A percentile compares a stretch with the other conserved stretches of the same genome.
Evolutionary conservation across 169 alveolate genomes (phyloP).

Genomic region (Toxoplasma gondii): DNA sequence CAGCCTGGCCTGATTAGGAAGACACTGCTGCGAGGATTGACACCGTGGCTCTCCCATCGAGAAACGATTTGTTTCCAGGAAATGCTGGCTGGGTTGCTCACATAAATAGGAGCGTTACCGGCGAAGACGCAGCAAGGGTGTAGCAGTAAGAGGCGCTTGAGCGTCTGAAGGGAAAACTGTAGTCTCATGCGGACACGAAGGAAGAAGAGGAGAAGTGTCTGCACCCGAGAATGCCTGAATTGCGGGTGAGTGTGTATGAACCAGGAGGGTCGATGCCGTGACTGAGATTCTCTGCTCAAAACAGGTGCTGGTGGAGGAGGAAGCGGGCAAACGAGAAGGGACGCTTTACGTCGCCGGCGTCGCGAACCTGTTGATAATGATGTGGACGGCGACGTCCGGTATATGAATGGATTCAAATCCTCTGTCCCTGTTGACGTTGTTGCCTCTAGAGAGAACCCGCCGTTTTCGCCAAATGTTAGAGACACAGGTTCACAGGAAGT

Average conservation of each 20-base stretch:
- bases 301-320: background rate
- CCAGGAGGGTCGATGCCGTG: conserved; percentile 20
- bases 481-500: background rate
- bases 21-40: background rate
- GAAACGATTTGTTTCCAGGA: background rate
- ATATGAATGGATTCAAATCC: background rate
- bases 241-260: conserved; percentile 25
- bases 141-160: background rate
- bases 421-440: background rate
- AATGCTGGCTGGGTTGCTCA: background rate
- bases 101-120: background rate
- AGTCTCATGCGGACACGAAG: background rate
- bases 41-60: background rate
- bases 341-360: background rate
- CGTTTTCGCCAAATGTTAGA: background rate
- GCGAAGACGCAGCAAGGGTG: background rate
- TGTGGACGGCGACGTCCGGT: background rate
- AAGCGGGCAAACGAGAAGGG: conserved; percentile 26
- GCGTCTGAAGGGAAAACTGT: background rate
- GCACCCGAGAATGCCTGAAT: conserved; percentile 7
- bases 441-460: background rate
- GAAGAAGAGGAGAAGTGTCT: background rate
- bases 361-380: background rate
- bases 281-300: background rate
- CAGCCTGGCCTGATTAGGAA: background rate